Conservation (phyloP, 1,284 basidiomycete species). For the Irpex sp. region DNA sequence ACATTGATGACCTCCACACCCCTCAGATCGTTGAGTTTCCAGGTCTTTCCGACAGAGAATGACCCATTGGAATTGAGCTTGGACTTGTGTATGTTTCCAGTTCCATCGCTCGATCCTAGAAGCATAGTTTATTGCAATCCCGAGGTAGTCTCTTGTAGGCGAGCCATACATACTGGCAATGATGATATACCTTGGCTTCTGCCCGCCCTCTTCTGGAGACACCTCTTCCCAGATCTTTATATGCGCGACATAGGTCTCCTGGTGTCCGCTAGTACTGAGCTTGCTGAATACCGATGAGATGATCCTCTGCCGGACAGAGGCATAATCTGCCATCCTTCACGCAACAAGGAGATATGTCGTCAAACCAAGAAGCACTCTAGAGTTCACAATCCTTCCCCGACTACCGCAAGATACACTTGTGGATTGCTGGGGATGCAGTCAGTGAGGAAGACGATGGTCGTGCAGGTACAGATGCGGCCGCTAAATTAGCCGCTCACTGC, state of each 20-base stretch:
- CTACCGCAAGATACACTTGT: background rate
- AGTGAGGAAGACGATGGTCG: background rate
- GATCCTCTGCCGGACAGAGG: conserved; percentile 60
- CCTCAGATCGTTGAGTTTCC: conserved; percentile 82
- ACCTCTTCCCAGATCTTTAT: conserved; percentile 89
- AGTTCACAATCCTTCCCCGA: background rate
- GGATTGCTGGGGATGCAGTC: too few relatives aligned
- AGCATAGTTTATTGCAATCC: conserved; percentile 12
- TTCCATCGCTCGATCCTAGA: conserved; percentile 60
- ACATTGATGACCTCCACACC: conserved; percentile 66
- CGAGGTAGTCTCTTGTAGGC: conserved; percentile 3
- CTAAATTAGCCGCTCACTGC: background rate
- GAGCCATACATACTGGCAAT: conserved; percentile 68
- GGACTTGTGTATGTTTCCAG: conserved; percentile 89
- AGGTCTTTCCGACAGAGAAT: conserved; percentile 98
- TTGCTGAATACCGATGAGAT: conserved; percentile 81
- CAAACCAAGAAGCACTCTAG: background rate
- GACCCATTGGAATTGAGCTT: conserved; percentile 94
- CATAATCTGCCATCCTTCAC: conserved; percentile 51
- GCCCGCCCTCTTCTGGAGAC: conserved; percentile 56
- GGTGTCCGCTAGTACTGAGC: conserved; percentile 58
- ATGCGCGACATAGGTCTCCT: conserved; percentile 81
- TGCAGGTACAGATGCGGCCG: background rate
- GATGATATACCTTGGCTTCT: conserved; percentile 84
- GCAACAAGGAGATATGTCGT: background rate